phyloP scores from a whole-genome alignment of 2,329 filamentous ascomycete genomes.

The Coniochaeta sp. region DNA sequence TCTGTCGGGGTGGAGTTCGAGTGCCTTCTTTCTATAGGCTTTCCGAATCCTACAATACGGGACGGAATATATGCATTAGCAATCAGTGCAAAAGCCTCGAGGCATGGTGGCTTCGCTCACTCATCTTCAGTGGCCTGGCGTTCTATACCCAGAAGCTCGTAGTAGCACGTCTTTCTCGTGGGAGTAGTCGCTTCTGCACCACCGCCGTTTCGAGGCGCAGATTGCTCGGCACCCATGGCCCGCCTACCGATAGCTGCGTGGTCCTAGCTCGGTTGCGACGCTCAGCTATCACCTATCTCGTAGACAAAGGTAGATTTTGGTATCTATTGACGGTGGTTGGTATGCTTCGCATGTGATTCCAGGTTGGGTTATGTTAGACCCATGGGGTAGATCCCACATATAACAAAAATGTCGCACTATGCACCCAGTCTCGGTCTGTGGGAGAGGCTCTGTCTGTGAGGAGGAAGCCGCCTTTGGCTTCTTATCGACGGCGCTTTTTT shows the following conservation, averaged over 20 bases:
- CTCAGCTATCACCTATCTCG: neutral
- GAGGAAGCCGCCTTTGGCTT: neutral
- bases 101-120: conserved; percentile 33
- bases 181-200: conserved; percentile 14
- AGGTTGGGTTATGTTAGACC: neutral
- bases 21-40: conserved; percentile 81
- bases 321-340: neutral
- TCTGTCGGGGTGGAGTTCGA: conserved; percentile 91
- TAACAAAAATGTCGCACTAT: too few species aligned
- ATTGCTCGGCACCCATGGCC: conserved; percentile 49
- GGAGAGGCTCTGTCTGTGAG: neutral
- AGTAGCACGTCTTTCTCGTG: conserved; percentile 65
- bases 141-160: conserved; percentile 72
- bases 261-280: neutral
- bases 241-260: neutral
- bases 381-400: too few species aligned
- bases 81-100: neutral
- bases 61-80: neutral
- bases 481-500: neutral
- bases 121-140: conserved; percentile 72
- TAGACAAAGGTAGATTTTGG: neutral
- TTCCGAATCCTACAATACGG: conserved; percentile 70
- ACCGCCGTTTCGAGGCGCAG: conserved; percentile 28
- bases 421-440: neutral
- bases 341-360: too few species aligned